A percentile compares a stretch with the other conserved stretches of the same genome.
Conservation (phyloP, 257 asterid species). For the Handroanthus guayacan region DNA sequence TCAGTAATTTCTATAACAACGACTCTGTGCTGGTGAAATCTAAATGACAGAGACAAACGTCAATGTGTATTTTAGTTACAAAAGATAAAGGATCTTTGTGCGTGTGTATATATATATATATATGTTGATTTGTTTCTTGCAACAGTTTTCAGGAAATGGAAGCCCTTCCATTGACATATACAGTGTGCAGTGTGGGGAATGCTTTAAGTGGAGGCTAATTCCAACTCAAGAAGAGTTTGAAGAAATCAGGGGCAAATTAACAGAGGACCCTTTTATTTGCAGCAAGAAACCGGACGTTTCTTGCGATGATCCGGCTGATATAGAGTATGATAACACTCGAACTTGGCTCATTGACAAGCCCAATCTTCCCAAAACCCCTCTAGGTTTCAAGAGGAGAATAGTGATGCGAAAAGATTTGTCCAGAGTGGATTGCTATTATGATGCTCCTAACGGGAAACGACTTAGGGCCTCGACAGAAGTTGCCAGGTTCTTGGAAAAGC, state of each 20-base stretch:
- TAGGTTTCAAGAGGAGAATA: slow-evolving; percentile 49
- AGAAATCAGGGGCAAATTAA: slow-evolving; percentile 47
- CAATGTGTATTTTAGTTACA: too few species aligned
- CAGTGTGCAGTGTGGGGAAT: slow-evolving; percentile 52
- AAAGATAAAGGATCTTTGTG: too few species aligned
- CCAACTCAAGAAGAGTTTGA: slow-evolving; percentile 52
- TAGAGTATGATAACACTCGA: slow-evolving; percentile 43
- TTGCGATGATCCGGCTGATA: slow-evolving; percentile 51
- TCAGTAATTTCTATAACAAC: too few species aligned
- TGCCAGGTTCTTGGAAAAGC: slow-evolving; percentile 37
- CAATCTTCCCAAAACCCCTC: slow-evolving; percentile 59
- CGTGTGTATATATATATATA: not conserved
- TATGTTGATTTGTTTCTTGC: not conserved
- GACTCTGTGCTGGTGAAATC: too few species aligned
- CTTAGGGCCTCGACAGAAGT: slow-evolving; percentile 51
- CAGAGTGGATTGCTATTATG: slow-evolving; percentile 49
- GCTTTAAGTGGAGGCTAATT: slow-evolving; percentile 54
- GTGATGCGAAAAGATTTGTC: slow-evolving; percentile 44
- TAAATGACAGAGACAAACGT: too few species aligned
- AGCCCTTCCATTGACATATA: slow-evolving; percentile 27
- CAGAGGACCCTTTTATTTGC: slow-evolving; percentile 55
- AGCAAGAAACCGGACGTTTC: slow-evolving; percentile 32
- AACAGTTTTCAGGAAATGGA: slow-evolving; percentile 3
- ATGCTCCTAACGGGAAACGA: slow-evolving; percentile 49
- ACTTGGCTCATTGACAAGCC: slow-evolving; percentile 60